Evolutionary conservation across 164 flowering plant species (phyloP).

Genomic region (Akebia trifoliata): DNA sequence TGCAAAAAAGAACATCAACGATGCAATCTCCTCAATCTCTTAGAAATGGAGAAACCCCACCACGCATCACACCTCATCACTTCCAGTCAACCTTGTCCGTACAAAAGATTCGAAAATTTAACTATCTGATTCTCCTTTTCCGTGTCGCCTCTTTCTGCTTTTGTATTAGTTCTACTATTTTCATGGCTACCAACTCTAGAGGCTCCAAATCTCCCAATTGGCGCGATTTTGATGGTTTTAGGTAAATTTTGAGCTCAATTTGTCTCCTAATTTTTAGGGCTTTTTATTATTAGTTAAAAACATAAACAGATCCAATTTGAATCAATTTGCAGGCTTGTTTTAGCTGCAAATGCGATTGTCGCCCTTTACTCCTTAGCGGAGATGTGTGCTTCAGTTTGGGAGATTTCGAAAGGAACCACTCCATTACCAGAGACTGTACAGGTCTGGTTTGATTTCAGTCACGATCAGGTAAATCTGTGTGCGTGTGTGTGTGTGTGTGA

Average conservation of each 20-base stretch:
- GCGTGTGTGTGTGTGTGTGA: background rate
- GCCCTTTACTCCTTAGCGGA: slow-evolving; percentile 67
- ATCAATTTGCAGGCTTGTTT: slow-evolving; percentile 48
- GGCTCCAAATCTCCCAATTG: slow-evolving; percentile 47
- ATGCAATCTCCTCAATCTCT: slow-evolving; percentile 53
- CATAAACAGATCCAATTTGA: no score
- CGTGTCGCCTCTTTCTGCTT: slow-evolving; percentile 69
- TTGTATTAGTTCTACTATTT: slow-evolving; percentile 60
- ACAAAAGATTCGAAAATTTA: slow-evolving; percentile 73
- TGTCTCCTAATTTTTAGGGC: background rate
- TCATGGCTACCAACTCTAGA: slow-evolving; percentile 67
- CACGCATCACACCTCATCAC: slow-evolving; percentile 26
- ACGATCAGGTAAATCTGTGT: slow-evolving; percentile 60
- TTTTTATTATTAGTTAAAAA: background rate
- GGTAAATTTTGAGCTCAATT: slow-evolving; percentile 29
- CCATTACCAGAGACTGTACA: slow-evolving; percentile 60
- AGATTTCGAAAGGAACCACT: slow-evolving; percentile 60
- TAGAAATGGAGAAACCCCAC: slow-evolving; percentile 43
- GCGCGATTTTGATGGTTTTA: slow-evolving; percentile 63
- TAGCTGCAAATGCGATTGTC: slow-evolving; percentile 63
- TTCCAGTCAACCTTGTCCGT: slow-evolving; percentile 74
- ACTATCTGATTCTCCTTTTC: slow-evolving; percentile 55
- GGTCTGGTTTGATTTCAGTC: slow-evolving; percentile 93
- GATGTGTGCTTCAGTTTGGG: slow-evolving; percentile 71
- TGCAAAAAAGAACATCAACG: slow-evolving; percentile 9